A percentile compares a stretch with the other conserved stretches of the same genome.
phyloP scores from a whole-genome alignment of 305 asterid species.

The Andrographis paniculata region DNA sequence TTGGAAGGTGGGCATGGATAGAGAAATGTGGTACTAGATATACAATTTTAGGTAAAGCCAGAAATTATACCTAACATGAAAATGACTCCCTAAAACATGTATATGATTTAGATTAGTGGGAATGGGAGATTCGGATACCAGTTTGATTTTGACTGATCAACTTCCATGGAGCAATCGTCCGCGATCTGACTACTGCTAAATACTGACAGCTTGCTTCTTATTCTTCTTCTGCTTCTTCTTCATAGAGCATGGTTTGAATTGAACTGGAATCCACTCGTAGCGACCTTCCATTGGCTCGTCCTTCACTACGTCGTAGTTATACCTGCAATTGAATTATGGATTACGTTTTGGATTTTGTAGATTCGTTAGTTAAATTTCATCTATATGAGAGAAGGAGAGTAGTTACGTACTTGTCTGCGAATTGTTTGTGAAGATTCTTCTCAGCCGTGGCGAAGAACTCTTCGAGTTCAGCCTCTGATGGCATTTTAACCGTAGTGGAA shows the following conservation, averaged over 20 bases:
- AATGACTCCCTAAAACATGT: conserved; percentile 6
- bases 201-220: not conserved
- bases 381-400: conserved; percentile 1
- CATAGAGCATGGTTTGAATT: conserved; percentile 22
- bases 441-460: conserved; percentile 54
- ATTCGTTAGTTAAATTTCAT: too few species aligned
- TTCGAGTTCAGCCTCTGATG: conserved; percentile 44
- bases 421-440: conserved; percentile 31
- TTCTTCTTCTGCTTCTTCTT: not conserved
- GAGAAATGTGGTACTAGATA: not conserved
- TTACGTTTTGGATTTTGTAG: not conserved
- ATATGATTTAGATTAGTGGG: conserved; percentile 15
- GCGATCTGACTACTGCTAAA: conserved; percentile 1
- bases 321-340: conserved; percentile 36
- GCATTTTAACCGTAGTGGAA: conserved; percentile 26
- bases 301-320: conserved; percentile 51
- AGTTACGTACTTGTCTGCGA: conserved; percentile 35
- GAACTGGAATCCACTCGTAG: conserved; percentile 46
- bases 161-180: conserved; percentile 7
- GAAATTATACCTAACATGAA: conserved; percentile 13
- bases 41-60: conserved; percentile 15
- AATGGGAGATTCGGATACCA: conserved; percentile 5
- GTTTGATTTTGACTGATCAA: conserved; percentile 4
- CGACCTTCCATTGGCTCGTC: conserved; percentile 56
- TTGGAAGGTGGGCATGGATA: conserved; percentile 3